Evolutionary conservation across 2,329 filamentous ascomycete genomes (phyloP).

Genomic region (Pseudocercospora cruenta): DNA sequence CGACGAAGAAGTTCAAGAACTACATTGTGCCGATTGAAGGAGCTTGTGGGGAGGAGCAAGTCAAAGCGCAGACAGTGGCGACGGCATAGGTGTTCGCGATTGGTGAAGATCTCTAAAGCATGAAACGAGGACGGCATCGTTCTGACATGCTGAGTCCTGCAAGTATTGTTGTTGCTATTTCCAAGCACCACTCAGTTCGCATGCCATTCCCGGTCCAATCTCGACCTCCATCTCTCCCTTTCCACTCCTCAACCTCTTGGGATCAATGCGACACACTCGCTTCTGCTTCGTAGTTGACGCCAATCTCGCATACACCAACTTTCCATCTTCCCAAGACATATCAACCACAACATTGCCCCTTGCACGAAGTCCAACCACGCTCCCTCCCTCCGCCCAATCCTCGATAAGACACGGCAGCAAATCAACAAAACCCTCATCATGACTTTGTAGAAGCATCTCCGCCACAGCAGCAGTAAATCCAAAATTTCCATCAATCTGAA

Average conservation of each 20-base stretch:
- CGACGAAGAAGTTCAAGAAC: constrained; percentile 5
- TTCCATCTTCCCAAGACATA: not conserved
- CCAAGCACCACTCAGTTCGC: not conserved
- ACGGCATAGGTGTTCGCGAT: not conserved
- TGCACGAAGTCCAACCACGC: not conserved
- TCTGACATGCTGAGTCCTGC: not conserved
- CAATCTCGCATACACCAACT: not conserved
- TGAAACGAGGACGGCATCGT: not conserved
- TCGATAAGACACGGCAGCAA: not conserved
- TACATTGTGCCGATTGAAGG: constrained; percentile 4
- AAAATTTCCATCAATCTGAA: constrained; percentile 10
- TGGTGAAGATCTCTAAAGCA: too few species aligned
- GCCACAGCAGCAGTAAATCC: constrained; percentile 8
- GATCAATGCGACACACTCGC: not conserved
- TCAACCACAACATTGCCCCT: not conserved
- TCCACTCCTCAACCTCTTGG: not conserved
- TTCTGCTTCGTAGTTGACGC: not conserved
- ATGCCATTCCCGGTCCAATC: not conserved
- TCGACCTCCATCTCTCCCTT: not conserved
- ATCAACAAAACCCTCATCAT: not conserved
- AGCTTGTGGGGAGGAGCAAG: not conserved
- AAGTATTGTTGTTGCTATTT: not conserved
- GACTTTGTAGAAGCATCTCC: constrained; percentile 4
- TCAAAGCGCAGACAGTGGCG: not conserved
- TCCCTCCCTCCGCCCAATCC: not conserved